Conservation (phyloP, 2,329 filamentous ascomycete genomes). For the Alternaria hordeiaustralica region DNA sequence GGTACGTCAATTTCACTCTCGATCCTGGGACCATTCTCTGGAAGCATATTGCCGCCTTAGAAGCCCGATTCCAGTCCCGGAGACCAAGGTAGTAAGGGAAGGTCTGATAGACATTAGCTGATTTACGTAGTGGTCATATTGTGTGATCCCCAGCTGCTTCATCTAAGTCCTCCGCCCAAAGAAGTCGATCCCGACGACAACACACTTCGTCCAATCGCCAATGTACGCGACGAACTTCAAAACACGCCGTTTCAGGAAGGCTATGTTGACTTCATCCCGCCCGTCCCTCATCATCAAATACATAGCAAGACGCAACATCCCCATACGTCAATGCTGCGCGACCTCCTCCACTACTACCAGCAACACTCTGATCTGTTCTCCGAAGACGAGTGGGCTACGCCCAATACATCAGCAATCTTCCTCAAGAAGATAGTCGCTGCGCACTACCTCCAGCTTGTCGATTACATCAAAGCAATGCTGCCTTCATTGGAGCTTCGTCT, state of each 20-base stretch:
- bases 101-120: background rate
- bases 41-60: too few species aligned
- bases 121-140: conserved; percentile 36
- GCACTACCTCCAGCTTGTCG: conserved; percentile 41
- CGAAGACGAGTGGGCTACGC: conserved; percentile 27
- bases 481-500: conserved; percentile 42
- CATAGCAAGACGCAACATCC: conserved; percentile 20
- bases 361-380: conserved; percentile 27
- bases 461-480: conserved; percentile 46
- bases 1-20: conserved; percentile 23
- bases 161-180: conserved; percentile 20
- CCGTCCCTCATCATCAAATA: background rate
- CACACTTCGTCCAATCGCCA: conserved; percentile 1
- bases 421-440: conserved; percentile 45
- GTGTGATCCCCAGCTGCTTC: conserved; percentile 38
- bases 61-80: background rate
- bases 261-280: conserved; percentile 40
- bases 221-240: conserved; percentile 6
- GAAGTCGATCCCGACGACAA: conserved; percentile 11
- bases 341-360: conserved; percentile 38
- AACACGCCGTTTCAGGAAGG: conserved; percentile 41
- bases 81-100: background rate
- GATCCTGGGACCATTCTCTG: background rate
- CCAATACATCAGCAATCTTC: conserved; percentile 33
- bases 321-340: conserved; percentile 35